Evolutionary conservation across 441 rosid genomes (phyloP).

Genomic region (Geranium incanum): DNA sequence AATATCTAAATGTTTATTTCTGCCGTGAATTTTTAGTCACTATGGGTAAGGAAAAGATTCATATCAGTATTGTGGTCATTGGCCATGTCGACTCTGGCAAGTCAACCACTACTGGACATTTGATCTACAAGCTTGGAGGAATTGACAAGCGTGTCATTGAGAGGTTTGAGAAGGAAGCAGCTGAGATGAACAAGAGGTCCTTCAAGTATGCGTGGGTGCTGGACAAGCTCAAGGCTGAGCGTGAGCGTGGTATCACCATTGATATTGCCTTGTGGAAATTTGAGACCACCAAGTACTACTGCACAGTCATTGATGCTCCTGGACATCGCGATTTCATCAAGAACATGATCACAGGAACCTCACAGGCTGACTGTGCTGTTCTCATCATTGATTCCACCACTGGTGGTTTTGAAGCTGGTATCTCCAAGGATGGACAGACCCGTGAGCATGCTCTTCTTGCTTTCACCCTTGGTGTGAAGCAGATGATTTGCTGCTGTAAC

Average conservation of each 20-base stretch:
- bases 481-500: conserved; percentile 47
- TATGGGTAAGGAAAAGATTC: too few relatives aligned
- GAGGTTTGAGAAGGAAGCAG: conserved; percentile 55
- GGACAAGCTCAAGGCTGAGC: conserved; percentile 48
- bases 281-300: conserved; percentile 43
- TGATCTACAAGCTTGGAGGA: conserved; percentile 52
- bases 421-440: conserved; percentile 47
- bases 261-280: conserved; percentile 46
- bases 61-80: conserved; percentile 28
- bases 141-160: conserved; percentile 53
- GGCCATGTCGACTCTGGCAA: conserved; percentile 48
- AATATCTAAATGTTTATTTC: too few relatives aligned
- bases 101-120: conserved; percentile 41
- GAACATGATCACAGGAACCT: conserved; percentile 50
- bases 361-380: conserved; percentile 48
- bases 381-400: conserved; percentile 44
- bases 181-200: conserved; percentile 47
- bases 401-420: conserved; percentile 49
- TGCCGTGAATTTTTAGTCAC: too few relatives aligned
- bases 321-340: conserved; percentile 46
- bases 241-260: conserved; percentile 47
- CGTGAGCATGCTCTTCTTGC: conserved; percentile 47
- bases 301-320: conserved; percentile 48
- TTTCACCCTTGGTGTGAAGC: conserved; percentile 45
- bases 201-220: conserved; percentile 47